Percentiles rank a stretch among this genome's conserved stretches.
Conservation (phyloP, 2,329 filamentous ascomycete genomes). For the Penicillium sp. region DNA sequence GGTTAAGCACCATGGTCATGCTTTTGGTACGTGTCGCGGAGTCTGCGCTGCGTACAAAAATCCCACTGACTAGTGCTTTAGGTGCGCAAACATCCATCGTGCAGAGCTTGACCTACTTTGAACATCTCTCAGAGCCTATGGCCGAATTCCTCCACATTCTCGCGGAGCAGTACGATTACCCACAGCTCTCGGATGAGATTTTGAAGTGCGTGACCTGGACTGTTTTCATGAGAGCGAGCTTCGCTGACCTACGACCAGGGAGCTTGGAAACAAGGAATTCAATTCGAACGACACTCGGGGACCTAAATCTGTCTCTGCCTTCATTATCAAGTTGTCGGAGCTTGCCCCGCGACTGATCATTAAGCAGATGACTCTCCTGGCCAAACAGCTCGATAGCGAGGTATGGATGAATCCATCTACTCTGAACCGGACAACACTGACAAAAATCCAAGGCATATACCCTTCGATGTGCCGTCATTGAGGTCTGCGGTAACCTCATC, state of each 20-base stretch:
- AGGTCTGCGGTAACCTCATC: slow-evolving; percentile 96
- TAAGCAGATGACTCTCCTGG: slow-evolving; percentile 94
- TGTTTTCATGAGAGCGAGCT: neutral
- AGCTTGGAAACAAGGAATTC: slow-evolving; percentile 97
- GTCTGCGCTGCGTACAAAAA: neutral
- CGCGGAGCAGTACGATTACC: slow-evolving; percentile 95
- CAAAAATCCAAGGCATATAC: slow-evolving; percentile 71
- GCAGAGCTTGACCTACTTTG: slow-evolving; percentile 96
- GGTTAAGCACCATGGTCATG: slow-evolving; percentile 96
- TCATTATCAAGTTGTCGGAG: slow-evolving; percentile 91
- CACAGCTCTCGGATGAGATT: slow-evolving; percentile 91
- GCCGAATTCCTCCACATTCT: slow-evolving; percentile 96
- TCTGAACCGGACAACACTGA: slow-evolving; percentile 1
- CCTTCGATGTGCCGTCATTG: slow-evolving; percentile 87
- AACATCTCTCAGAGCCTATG: slow-evolving; percentile 98
- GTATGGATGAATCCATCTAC: slow-evolving; percentile 47
- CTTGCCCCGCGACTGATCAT: slow-evolving; percentile 88
- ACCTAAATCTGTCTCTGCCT: slow-evolving; percentile 92
- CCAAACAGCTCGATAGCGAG: slow-evolving; percentile 94
- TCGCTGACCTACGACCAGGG: slow-evolving; percentile 51
- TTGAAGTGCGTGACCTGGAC: slow-evolving; percentile 53
- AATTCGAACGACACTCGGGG: slow-evolving; percentile 94
- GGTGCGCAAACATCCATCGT: slow-evolving; percentile 97
- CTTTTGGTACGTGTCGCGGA: slow-evolving; percentile 66
- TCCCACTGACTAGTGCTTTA: slow-evolving; percentile 42